Conservation (phyloP, 2,329 filamentous ascomycete genomes). For the Epichloe glyceriae region DNA sequence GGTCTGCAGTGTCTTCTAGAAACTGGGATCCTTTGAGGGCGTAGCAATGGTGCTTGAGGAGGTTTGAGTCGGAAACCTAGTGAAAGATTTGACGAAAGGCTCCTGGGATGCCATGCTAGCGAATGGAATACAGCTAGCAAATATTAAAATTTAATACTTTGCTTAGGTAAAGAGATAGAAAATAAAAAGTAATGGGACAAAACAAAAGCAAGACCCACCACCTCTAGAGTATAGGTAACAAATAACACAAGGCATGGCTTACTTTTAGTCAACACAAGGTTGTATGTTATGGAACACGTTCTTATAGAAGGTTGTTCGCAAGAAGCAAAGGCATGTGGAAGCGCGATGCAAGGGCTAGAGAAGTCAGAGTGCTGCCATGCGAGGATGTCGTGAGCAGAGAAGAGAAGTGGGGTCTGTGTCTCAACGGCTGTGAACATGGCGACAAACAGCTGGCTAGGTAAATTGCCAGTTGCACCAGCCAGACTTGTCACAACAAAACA, state of each 20-base stretch:
- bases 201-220: background rate
- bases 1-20: constrained; percentile 7
- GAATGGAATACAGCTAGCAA: no score
- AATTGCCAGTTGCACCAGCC: background rate
- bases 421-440: no score
- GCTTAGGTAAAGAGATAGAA: background rate
- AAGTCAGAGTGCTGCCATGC: no score
- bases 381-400: no score
- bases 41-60: background rate
- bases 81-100: background rate
- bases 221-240: background rate
- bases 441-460: background rate
- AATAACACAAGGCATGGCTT: background rate
- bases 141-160: background rate
- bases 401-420: background rate
- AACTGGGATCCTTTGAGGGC: constrained; percentile 3
- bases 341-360: no score
- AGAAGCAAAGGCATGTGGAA: no score
- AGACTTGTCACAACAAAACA: background rate
- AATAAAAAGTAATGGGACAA: background rate
- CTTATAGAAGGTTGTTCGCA: no score
- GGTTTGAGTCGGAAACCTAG: background rate
- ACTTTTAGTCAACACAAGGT: background rate
- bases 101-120: background rate
- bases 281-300: no score